Evolutionary conservation across 768 basidiomycete genomes (phyloP).

Genomic region (Trichaptum fuscoviolaceum): DNA sequence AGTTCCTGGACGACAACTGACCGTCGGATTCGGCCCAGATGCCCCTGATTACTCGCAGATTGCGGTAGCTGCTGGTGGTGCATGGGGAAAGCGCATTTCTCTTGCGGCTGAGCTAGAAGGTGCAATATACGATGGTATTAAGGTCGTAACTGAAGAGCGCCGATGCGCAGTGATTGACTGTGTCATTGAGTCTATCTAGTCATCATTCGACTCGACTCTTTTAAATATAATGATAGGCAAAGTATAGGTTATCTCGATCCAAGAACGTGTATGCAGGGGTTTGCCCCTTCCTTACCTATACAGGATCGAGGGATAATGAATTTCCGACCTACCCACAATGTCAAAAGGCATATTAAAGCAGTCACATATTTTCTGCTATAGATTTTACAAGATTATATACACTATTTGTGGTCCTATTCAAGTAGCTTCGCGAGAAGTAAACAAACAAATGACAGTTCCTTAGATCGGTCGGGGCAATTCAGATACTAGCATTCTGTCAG

Average conservation of each 20-base stretch:
- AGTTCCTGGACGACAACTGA: slow-evolving; percentile 40
- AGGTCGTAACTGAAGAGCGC: slow-evolving; percentile 49
- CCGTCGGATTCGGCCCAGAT: slow-evolving; percentile 60
- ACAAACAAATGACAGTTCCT: too few species aligned
- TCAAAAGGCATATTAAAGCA: too few species aligned
- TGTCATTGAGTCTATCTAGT: slow-evolving; percentile 39
- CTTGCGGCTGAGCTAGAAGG: slow-evolving; percentile 25
- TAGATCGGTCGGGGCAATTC: too few species aligned
- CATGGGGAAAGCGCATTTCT: slow-evolving; percentile 46
- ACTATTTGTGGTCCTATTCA: not conserved
- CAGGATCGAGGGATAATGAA: too few species aligned
- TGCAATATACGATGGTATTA: slow-evolving; percentile 44
- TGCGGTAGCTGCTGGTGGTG: slow-evolving; percentile 61
- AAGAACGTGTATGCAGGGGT: too few species aligned
- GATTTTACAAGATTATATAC: not conserved
- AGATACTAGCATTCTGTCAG: too few species aligned
- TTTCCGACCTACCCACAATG: too few species aligned
- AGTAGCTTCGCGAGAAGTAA: not conserved
- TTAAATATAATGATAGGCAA: too few species aligned
- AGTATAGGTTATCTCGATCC: too few species aligned
- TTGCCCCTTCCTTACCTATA: too few species aligned
- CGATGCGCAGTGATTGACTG: slow-evolving; percentile 66
- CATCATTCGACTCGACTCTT: too few species aligned
- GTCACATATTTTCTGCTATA: not conserved
- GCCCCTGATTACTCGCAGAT: slow-evolving; percentile 55